Evolutionary conservation across 2,329 filamentous ascomycete species (phyloP), one percentile per base, ranked within the genome.

Genomic region (Monilinia laxa): DNA sequence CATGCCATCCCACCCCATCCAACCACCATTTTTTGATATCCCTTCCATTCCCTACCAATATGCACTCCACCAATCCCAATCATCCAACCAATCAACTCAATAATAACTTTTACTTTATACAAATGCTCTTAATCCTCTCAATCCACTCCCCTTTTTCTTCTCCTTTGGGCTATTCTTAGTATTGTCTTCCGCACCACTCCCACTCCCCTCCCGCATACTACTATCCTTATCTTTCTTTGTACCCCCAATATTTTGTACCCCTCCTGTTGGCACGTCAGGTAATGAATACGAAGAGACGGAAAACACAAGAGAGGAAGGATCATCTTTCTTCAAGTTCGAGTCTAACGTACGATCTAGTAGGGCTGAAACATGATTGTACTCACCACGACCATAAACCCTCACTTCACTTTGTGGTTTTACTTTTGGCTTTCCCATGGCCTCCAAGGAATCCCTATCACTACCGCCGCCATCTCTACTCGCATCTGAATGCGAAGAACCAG

Each of bases 371-470:
- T 23, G 25, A 57, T 14, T 64, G 49, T 60, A 78, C 81, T 78
- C 71, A 85, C 84, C 84, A 79, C 84, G 78, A 59, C 84, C 84
- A 72, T 82, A 84, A 28, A 84, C 78, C 65, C 84, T 77, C 23
- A 83, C 77, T 70, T 85, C 81, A 65, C 80, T 81, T 64, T 80
- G 80, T 14, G 80, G 75, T 54, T 79, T 79, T 64, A 81, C 80
- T 71, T 80, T 84, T 14, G 78, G 76, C 71, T 79, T 81, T 62
- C 35, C 49, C 20, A 77, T 77, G 54, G 76, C 77, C 59, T 80
- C 82, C 70, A 78, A 77, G 11, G 57, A 68, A 1, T 60, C 69
- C 49, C 40, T 51, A 52, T 67, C 64, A 35, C 51, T 56, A 57
- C 55, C 52, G 20, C 64, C 51, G 31, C 60, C 52, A 47, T 56